Base-by-base conservation (phyloP, 495 filamentous ascomycete genomes). In the Penicillium angulare region DNA sequence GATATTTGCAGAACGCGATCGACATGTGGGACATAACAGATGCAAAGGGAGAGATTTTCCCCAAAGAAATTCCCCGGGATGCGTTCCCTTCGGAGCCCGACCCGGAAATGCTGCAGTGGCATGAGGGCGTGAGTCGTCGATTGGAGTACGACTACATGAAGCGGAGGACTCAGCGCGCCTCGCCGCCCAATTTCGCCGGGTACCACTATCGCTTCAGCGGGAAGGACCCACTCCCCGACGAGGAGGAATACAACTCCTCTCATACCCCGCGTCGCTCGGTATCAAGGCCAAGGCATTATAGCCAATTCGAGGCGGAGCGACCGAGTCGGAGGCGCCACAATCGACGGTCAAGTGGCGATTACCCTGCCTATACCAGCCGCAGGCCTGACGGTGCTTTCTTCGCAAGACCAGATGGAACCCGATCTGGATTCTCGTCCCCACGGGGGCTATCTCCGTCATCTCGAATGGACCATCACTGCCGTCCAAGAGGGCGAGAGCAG, bases 1-100 rank as follows among this genome's bases (percentile, higher is more conserved):
- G 83, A 1, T 92, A 89, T 55, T 63, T 98, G 7, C 91, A 92
- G 58, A 85, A 82, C 56, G 90, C 95, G 0, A 85, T 95, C 8
- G 77, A 73, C 27, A 74, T 86, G 33, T 96, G 89, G 77, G 79
- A 81, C 43, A 80, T 98, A 34, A 74, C 76, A 41, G 79, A 92
- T 63, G 87, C 90, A 0, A 80, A 83, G 34, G 88, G 84, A 2
- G 84, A 85, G 0, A 65, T 77, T n/a, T 95, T 98, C 50, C 93
- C 92, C 0, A 81, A 82, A 54, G 71, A 82, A 33, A 79, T 98
- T 7, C 95, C 93, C 3, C 74, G 77, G 29, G 79, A 84, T 16
- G 83, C 85, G 0, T 91, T 98, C 49, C 93, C 93, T 0, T 63
- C 75, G 5, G 69, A 81, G 18, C 82, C 90, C 0, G 92, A 97